Base-by-base conservation (phyloP, 306 rosid genomes). In the Carpinus viminea region DNA sequence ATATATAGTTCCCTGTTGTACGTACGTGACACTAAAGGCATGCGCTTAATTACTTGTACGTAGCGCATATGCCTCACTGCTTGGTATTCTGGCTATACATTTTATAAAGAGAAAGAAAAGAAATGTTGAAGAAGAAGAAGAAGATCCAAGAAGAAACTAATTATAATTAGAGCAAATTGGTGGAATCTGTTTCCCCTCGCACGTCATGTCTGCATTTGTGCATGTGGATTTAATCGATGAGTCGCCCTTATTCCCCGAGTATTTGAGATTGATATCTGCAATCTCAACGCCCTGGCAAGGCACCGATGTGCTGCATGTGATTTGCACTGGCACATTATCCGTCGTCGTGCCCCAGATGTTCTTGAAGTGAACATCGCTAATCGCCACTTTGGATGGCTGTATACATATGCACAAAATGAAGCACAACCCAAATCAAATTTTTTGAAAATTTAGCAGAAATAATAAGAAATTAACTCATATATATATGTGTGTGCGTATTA, bases 121-220 rank as follows among this genome's bases (percentile, higher is more conserved):
- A 56, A 2, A 55, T 1, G 20, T n/a, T 0, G 11, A 3, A 9
- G 2, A 28, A 1, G 4, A 28, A 1, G 4, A 15, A 10, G 0
- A 64, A 13, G 15, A 4, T 7, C 7, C 20, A 17, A 16, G 21
- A 64, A 34, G 45, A 16, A 64, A 9, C 47, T 21, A 57, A 20
- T 18, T 41, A 41, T 54, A 54, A 16, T 8, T 60, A 57, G 11
- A 12, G 68, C 94, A 92, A 45, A 83, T 66, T 38, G 85, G 80
- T 4, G 94, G 96, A 13, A 73, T 91, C 0, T 81, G 66, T 17
- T 9, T 70, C 55, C 96, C 97, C 55, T 9, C 70, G 1, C 72
- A 68, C 5, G 47, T 17, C 68, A 88, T 52, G 12, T 88, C 81
- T 7, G 92, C 92, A 74, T 91, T 88, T 8, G 3, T 0, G 77